phyloP scores from a whole-genome alignment of 169 alveolate genomes.

The Plasmodium malariae region DNA sequence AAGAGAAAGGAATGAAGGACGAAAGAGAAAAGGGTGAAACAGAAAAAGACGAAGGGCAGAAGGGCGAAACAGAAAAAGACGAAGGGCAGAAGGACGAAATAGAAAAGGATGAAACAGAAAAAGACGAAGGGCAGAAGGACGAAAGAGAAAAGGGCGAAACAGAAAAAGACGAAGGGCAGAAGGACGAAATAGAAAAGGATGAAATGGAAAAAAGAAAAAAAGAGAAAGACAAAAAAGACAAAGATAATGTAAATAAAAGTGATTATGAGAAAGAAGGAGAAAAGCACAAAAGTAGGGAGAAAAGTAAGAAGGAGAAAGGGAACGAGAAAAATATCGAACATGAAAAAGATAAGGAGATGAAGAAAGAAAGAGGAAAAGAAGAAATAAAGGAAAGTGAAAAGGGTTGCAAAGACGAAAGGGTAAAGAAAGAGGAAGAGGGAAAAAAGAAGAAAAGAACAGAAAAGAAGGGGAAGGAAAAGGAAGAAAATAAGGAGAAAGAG shows the following conservation, averaged over 20 bases:
- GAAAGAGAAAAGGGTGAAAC: neutral
- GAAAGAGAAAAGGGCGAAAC: neutral
- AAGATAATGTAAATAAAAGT: no score
- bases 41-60: neutral
- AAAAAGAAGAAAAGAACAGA: neutral
- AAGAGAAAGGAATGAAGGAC: neutral
- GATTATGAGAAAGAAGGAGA: no score
- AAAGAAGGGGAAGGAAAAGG: neutral
- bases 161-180: neutral
- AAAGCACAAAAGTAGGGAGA: neutral
- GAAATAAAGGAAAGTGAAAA: neutral
- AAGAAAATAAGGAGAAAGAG: neutral
- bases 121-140: neutral
- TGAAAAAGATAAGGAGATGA: no score
- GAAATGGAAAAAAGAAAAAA: neutral
- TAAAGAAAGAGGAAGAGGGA: no score
- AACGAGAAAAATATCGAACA: no score
- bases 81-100: neutral
- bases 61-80: neutral
- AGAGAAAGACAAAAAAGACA: neutral
- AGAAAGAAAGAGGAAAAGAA: no score
- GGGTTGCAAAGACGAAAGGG: neutral
- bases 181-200: neutral
- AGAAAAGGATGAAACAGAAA: neutral
- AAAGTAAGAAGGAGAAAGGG: no score